Base-by-base conservation (phyloP, 495 filamentous ascomycete species). In the Bryoglossum gracile region DNA sequence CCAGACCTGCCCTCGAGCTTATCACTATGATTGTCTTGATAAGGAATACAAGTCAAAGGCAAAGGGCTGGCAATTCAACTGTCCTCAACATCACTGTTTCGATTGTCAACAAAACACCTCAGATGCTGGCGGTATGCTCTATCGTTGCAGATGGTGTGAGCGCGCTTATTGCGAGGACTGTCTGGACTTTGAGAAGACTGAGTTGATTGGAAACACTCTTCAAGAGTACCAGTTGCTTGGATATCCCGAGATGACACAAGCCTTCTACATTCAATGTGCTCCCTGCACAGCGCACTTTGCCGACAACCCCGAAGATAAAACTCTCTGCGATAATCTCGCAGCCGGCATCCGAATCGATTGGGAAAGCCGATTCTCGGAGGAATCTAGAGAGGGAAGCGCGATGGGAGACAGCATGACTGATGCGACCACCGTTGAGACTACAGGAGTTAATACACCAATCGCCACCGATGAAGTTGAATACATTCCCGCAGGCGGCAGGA, bases 141-240 rank as follows among this genome's bases (percentile, higher is more conserved):
- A 73, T 57, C 67, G 73, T 6, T 84, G 81, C 53, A 64, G 75
- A 0, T 74, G 65, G 62, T 85, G 81, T 54, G 67, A 73, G 43
- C 53, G 58, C 0, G 79, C 71, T 1, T 83, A 65, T 50, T 85
- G 81, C 50, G 81, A 84, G 41, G 71, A 81, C 28, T 84, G 81
- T 53, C 51, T 84, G 0, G 69, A 83, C 30, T 82, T 71, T 60
- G 67, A 74, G 4, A 66, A 61, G 18, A 70, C 72, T 1, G 56
- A 63, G 9, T 68, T 81, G 1, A 48, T 83, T 3, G 78, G 74
- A 3, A 72, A 75, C 5, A 73, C 57, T 30, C 57, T 76, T 9
- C 55, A 63, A 3, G 76, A 79, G 55, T 76, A 67, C 48, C 68
- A 80, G 41, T 54, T 68, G 14, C 62, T 80, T 0, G 68, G 65